Evolutionary conservation across 805 yeast genomes (phyloP).

Genomic region (Teunomyces funiuensis): DNA sequence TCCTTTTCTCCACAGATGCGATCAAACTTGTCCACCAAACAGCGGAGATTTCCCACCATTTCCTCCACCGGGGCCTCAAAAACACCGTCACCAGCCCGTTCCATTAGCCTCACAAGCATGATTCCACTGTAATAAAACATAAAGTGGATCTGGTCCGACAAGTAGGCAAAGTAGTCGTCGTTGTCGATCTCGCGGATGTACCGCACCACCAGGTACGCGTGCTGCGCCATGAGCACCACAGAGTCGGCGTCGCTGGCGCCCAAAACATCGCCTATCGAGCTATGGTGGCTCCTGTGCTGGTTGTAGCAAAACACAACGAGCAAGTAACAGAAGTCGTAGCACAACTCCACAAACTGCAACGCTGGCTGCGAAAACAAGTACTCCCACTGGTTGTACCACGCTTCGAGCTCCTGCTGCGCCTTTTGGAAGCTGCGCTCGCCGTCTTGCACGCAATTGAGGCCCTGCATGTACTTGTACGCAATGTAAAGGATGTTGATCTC

Average conservation of each 20-base stretch:
- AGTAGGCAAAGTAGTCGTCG: conserved; percentile 61
- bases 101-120: conserved; percentile 30
- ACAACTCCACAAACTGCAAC: conserved; percentile 70
- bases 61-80: not conserved
- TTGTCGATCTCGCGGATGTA: conserved; percentile 41
- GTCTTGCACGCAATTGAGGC: conserved; percentile 6
- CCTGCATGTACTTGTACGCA: conserved; percentile 49
- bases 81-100: too few species aligned
- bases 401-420: conserved; percentile 48
- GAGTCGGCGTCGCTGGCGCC: conserved; percentile 24
- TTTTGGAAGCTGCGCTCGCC: conserved; percentile 18
- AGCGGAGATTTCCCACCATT: conserved; percentile 14
- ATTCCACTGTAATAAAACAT: conserved; percentile 45
- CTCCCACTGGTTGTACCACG: conserved; percentile 72
- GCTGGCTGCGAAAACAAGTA: conserved; percentile 68
- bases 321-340: conserved; percentile 61
- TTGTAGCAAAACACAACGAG: conserved; percentile 46
- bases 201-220: conserved; percentile 42
- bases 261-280: conserved; percentile 23
- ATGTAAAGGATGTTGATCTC: conserved; percentile 64
- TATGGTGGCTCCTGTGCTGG: conserved; percentile 24
- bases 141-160: conserved; percentile 71
- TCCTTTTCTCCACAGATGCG: conserved; percentile 31
- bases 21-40: conserved; percentile 28
- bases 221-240: conserved; percentile 37